phyloP scores from a whole-genome alignment of 768 basidiomycete genomes.

The Suillus subaureus region DNA sequence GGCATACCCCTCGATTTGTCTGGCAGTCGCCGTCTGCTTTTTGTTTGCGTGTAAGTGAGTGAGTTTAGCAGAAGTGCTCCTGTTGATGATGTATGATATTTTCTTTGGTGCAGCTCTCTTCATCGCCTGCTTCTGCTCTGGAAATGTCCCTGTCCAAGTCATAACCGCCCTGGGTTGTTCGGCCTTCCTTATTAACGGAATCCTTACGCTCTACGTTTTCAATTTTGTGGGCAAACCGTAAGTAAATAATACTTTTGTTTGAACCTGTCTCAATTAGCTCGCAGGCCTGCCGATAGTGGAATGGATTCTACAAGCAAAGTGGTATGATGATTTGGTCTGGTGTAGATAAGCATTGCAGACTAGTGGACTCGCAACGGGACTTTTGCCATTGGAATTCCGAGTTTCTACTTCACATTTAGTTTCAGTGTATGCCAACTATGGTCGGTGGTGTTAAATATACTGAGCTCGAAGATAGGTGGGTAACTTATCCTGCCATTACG shows the following conservation, averaged over 20 bases:
- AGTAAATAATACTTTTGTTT: not conserved
- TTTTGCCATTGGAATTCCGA: not conserved
- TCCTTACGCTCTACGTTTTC: not conserved
- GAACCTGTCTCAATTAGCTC: not conserved
- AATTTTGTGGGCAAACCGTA: not conserved
- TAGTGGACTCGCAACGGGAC: not conserved
- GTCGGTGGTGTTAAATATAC: not conserved
- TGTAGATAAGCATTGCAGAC: no score
- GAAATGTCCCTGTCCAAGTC: not conserved
- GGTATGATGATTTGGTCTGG: no score
- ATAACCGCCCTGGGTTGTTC: not conserved
- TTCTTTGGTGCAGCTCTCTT: not conserved
- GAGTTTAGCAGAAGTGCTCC: not conserved
- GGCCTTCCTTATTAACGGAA: not conserved
- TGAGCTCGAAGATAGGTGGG: not conserved
- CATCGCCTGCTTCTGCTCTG: not conserved
- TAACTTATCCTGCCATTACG: no score
- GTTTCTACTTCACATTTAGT: not conserved
- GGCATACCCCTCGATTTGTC: not conserved
- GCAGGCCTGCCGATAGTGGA: not conserved
- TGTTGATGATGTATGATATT: not conserved
- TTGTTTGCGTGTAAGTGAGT: slow-evolving; percentile 1
- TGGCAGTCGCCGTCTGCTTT: not conserved
- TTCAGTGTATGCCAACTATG: not conserved
- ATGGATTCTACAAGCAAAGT: no score